Evolutionary conservation across 306 rosid species (phyloP), one percentile per base, ranked within the genome.

Genomic region (Geum urbanum): DNA sequence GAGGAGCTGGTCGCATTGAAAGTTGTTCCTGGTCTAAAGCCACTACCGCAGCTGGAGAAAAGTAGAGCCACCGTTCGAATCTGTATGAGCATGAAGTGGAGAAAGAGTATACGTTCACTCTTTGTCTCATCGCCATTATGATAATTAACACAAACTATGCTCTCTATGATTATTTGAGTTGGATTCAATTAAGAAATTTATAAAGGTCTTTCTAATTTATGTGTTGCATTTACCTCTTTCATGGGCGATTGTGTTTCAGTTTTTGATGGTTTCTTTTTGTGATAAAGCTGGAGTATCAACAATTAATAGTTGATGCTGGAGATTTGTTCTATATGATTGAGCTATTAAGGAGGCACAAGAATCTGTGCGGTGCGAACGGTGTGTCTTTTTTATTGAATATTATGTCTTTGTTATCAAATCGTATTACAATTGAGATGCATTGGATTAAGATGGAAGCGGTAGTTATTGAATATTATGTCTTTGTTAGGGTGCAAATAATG

Each of bases 251-350:
- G 1, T 14, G 13, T 51, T 15, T n/a, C n/a, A n/a, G n/a, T 19
- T 49, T 5, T 75, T 65, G 63, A 32, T 81, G 53, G 32, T n/a
- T 67, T 66, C 3, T 76, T 52, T 16, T 14, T 76, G 48, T 55
- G 49, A 63, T 83, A 69, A 78, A 90, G 95, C 83, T 75, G 47
- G 89, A 84, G 75, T 15, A 79, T 86, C 91, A 86, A 54, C 78
- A 82, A 39, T 72, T 79, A 6, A 76, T 87, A 63, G 84, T 83
- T 49, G 87, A 88, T 81, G 83, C 85, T 53, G 88, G 95, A 79
- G 90, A 78, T 63, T 43, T 90, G 78, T 73, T 86, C 12, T 65
- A 52, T 76, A 87, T 90, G 18, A 75, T 87, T 15, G 80, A 72
- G 55, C 81, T 81, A 70, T 66, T 90, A 41, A 84, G 44, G 80